Evolutionary conservation across 192 early-diverging fungal species (phyloP), one percentile per base, ranked within the genome.

Genomic region (Mycoemilia scoparia): DNA sequence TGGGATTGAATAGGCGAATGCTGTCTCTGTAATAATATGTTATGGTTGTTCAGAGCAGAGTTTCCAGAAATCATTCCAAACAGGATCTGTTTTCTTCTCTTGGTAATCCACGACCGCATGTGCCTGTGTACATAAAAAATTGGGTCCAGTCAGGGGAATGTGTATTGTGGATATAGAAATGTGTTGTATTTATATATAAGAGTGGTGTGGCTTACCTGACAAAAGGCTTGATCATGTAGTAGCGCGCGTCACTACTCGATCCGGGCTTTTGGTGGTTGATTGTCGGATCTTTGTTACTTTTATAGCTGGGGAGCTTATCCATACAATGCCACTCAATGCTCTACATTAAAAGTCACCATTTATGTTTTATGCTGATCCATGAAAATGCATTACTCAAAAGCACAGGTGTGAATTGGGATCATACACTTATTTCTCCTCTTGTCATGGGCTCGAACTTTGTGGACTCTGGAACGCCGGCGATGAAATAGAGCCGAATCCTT

Each of bases 361-460:
- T 7, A 14, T 15, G 8, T 0, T 21, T 11, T 8, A 1, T 19
- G 15, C 27, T 39, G 15, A 17, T 11, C 7, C 27, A 31, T 23
- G 24, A 12, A 15, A 15, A 15, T 14, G 38, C 24, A 27, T 4
- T 5, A 6, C 20, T 11, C 13, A 3, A 39, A 21, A 21, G 19
- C 13, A 20, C 14, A 5, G 30, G 16, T 45, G 9, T 21, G 29
- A 28, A n/a, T 29, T 20, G 19, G 8, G 20, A 51, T 50, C 37
- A 67, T n/a, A 81, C 79, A 51, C 92, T 89, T 51, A 97, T 96
- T 51, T 97, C 92, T 51, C 92, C 91, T 35, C 90, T 64, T 5
- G 83, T 86, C 29, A 71, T 73, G 4, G 92, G 79, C 26, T 64
- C 57, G 46, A 97, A 97, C 16, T 64, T 31, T 0, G 84, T 82